A percentile compares a stretch with the other conserved stretches of the same genome.
phyloP scores from a whole-genome alignment of 163 green algal genomes.

The Chlorella variabilis region DNA sequence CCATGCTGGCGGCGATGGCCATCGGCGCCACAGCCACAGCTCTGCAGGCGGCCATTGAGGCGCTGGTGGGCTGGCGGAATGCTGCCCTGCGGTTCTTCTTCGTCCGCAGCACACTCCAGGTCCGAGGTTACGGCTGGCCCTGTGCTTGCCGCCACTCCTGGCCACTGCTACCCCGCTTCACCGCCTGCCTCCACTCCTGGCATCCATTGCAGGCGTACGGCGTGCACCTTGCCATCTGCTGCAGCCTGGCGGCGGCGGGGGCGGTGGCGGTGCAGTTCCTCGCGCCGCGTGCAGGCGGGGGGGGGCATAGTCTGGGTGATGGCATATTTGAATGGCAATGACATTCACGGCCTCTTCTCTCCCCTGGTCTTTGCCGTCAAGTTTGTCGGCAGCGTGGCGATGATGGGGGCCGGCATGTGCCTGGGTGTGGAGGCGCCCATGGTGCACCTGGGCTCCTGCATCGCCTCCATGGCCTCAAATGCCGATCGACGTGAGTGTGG shows the following conservation, averaged over 20 bases:
- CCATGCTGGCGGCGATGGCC: background rate
- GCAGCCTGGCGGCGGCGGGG: background rate
- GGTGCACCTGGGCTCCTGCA: slow-evolving; percentile 25
- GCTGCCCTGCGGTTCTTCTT: slow-evolving; percentile 16
- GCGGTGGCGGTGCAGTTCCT: slow-evolving; percentile 1
- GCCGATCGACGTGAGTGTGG: slow-evolving; percentile 13
- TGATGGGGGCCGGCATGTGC: slow-evolving; percentile 14
- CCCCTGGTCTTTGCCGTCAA: slow-evolving; percentile 8
- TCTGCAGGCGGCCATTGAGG: background rate
- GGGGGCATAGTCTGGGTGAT: slow-evolving; percentile 23
- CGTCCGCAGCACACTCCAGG: background rate
- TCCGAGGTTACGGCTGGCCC: no score
- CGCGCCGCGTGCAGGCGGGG: slow-evolving; percentile 5
- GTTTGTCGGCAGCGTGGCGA: slow-evolving; percentile 11
- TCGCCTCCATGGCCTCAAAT: background rate
- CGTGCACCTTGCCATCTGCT: slow-evolving; percentile 18
- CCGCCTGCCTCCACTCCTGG: no score
- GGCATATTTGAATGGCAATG: slow-evolving; percentile 8
- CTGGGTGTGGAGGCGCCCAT: slow-evolving; percentile 30
- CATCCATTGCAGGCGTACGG: background rate
- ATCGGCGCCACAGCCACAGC: slow-evolving; percentile 8
- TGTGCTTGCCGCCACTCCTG: no score
- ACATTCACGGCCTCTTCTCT: slow-evolving; percentile 10
- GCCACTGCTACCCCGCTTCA: background rate
- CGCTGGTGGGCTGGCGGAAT: slow-evolving; percentile 25